Conservation (phyloP, 2,329 filamentous ascomycete species). For the Malbranchea zuffiana region DNA sequence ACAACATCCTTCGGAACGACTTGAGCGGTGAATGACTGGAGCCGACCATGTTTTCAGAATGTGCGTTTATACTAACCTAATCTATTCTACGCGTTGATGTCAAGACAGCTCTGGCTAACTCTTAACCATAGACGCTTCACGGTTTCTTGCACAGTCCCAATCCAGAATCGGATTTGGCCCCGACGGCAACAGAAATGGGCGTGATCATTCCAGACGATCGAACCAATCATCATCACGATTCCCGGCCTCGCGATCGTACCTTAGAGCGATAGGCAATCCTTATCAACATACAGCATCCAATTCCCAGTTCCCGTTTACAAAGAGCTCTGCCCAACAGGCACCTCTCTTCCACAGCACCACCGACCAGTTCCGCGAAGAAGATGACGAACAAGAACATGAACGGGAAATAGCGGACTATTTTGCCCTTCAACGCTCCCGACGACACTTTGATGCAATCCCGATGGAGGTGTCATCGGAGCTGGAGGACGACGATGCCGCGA, state of each 20-base stretch:
- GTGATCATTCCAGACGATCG: constrained; percentile 39
- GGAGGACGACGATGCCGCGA: constrained; percentile 52
- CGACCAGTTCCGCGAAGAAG: constrained; percentile 83
- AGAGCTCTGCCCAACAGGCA: constrained; percentile 59
- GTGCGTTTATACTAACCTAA: constrained; percentile 7
- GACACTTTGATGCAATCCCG: constrained; percentile 74
- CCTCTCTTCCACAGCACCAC: constrained; percentile 90
- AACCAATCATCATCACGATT: constrained; percentile 37
- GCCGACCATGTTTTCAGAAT: constrained; percentile 17
- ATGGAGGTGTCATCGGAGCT: constrained; percentile 77
- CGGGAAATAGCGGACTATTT: constrained; percentile 89
- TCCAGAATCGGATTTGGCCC: constrained; percentile 70
- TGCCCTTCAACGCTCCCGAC: constrained; percentile 76
- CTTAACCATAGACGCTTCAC: constrained; percentile 68
- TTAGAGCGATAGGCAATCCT: constrained; percentile 56
- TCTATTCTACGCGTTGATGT: neutral
- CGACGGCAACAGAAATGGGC: constrained; percentile 40
- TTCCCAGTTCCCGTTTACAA: constrained; percentile 66
- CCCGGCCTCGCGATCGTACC: constrained; percentile 39
- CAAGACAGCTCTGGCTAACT: neutral
- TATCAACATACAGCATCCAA: constrained; percentile 65
- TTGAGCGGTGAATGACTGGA: constrained; percentile 3
- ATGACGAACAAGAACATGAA: constrained; percentile 83
- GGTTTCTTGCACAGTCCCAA: constrained; percentile 92
- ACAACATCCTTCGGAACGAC: no score